Percentiles rank a stretch among this genome's conserved stretches.
phyloP scores from a whole-genome alignment of 768 basidiomycete species.

The Coprinellus micaceus region DNA sequence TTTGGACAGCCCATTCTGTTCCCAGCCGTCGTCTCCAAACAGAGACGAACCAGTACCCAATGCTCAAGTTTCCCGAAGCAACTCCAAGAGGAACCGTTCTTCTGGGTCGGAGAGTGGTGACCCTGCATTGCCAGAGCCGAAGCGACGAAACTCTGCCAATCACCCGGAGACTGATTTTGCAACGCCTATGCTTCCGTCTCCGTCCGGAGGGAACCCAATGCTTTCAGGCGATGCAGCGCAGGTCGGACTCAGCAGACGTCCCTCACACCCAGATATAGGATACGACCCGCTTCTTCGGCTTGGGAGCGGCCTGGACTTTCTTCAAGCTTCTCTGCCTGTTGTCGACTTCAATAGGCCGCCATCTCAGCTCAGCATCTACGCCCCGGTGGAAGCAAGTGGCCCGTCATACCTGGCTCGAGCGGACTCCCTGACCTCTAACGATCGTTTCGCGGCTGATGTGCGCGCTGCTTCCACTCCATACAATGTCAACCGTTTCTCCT shows the following conservation, averaged over 20 bases:
- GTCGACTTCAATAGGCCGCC: conserved; percentile 41
- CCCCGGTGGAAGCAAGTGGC: conserved; percentile 17
- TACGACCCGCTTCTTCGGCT: not conserved
- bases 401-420: not conserved
- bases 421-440: not conserved
- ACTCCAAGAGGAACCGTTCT: not conserved
- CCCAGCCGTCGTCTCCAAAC: not conserved
- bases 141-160: not conserved
- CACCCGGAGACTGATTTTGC: too few species aligned
- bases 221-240: not conserved
- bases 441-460: not conserved
- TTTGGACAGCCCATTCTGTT: conserved; percentile 1
- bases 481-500: not conserved
- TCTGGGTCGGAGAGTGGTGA: not conserved
- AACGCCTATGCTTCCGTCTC: too few species aligned
- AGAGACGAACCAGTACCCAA: too few species aligned
- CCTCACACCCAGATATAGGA: conserved; percentile 2
- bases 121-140: not conserved
- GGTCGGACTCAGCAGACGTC: not conserved
- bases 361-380: conserved; percentile 31
- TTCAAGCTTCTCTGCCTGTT: conserved; percentile 22
- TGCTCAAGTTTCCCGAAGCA: not conserved
- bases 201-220: too few species aligned
- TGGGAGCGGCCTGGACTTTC: conserved; percentile 14
- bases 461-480: not conserved